Evolutionary conservation across 768 basidiomycete species (phyloP).

Genomic region (Amanita phalloides): DNA sequence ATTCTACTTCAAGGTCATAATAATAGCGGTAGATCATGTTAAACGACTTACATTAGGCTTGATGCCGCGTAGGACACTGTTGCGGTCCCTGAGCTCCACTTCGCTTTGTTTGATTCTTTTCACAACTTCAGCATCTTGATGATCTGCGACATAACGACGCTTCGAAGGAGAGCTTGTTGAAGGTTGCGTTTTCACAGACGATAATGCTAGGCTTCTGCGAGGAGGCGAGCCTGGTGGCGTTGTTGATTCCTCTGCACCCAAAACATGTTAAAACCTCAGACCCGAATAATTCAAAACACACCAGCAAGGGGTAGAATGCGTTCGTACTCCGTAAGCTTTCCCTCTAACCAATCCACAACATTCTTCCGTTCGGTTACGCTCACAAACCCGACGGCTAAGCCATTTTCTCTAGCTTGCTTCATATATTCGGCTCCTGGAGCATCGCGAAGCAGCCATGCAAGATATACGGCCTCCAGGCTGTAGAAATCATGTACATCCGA

Average conservation of each 20-base stretch:
- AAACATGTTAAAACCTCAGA: background rate
- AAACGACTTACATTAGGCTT: conserved; percentile 67
- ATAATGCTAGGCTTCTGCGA: conserved; percentile 17
- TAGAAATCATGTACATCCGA: conserved; percentile 55
- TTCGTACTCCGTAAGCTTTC: conserved; percentile 37
- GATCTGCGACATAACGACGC: conserved; percentile 69
- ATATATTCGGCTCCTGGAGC: conserved; percentile 79
- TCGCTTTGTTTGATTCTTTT: conserved; percentile 74
- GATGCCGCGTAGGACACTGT: conserved; percentile 69
- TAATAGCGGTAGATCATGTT: background rate
- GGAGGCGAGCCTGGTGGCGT: conserved; percentile 39
- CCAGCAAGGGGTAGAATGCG: conserved; percentile 36
- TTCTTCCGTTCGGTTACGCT: conserved; percentile 80
- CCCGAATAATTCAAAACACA: conserved; percentile 15
- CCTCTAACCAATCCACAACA: conserved; percentile 80
- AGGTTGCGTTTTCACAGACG: conserved; percentile 17
- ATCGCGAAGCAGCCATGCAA: conserved; percentile 75
- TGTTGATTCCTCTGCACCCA: conserved; percentile 32
- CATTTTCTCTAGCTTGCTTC: conserved; percentile 69
- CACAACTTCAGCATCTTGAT: conserved; percentile 71
- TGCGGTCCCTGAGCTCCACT: conserved; percentile 75
- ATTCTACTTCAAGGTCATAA: conserved; percentile 40
- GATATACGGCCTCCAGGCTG: conserved; percentile 69
- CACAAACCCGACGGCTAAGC: conserved; percentile 66
- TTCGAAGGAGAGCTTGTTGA: conserved; percentile 45